Evolutionary conservation across 2,329 filamentous ascomycete genomes (phyloP).

Genomic region (Neofusicoccum parvum): DNA sequence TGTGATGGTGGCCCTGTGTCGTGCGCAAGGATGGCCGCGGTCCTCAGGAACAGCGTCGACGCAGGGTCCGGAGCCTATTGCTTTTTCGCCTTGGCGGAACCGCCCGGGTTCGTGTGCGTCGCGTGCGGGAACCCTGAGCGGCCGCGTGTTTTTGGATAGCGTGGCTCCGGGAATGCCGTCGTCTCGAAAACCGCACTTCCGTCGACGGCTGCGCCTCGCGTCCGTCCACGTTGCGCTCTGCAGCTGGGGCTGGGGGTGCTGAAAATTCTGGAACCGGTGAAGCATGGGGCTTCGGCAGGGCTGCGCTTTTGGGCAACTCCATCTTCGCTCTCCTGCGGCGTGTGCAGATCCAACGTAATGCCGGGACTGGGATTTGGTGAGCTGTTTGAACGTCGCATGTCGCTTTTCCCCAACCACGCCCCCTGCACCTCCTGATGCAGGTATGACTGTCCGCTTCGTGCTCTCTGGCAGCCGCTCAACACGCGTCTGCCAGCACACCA

Average conservation of each 20-base stretch:
- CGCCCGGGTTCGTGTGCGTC: background rate
- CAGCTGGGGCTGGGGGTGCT: background rate
- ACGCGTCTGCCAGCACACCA: constrained; percentile 25
- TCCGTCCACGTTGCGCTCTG: background rate
- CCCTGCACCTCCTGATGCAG: constrained; percentile 3
- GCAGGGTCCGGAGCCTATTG: constrained; percentile 5
- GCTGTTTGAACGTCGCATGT: background rate
- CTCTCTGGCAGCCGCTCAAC: constrained; percentile 1
- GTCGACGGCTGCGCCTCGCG: background rate
- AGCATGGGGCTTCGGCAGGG: background rate
- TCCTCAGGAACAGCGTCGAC: background rate
- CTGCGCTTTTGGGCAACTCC: constrained; percentile 6
- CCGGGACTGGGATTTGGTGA: background rate
- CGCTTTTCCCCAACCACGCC: background rate
- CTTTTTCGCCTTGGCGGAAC: constrained; percentile 8
- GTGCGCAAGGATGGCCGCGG: constrained; percentile 9
- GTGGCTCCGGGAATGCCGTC: background rate
- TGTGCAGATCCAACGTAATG: constrained; percentile 13
- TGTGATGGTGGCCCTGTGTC: constrained; percentile 12
- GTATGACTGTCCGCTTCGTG: constrained; percentile 1
- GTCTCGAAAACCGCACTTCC: background rate
- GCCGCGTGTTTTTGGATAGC: too few relatives aligned
- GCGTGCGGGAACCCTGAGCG: background rate
- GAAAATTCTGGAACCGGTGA: constrained; percentile 2
- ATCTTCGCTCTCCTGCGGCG: background rate